Base-by-base conservation (phyloP, 116 monocot species). In the Posidonia oceanica region DNA sequence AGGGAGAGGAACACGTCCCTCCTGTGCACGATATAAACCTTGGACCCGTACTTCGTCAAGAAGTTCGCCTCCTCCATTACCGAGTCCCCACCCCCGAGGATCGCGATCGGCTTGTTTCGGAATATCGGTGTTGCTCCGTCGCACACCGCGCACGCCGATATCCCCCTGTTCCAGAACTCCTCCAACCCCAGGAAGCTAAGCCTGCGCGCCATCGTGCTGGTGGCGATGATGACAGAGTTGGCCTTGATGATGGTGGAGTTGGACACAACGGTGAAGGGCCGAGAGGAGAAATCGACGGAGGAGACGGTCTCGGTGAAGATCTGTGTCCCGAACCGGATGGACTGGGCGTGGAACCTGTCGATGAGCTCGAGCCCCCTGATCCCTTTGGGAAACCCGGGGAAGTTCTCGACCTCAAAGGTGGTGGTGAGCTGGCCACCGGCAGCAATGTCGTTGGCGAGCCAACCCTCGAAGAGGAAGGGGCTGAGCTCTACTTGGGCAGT, bases 341-440 rank as follows among this genome's bases (percentile, higher is more conserved):
- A 83, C 71, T 94, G 94, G 20, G 74, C 76, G 60, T 85, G 81
- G 75, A 87, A 94, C 16, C 79, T 78, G 60, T 94, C 90, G 73
- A 81, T 90, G 75, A 94, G 85, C 14, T 94, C 90, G 52, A 59
- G 63, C 41, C 94, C 90, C 16, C 81, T 73, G 77, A 94, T 87
- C 18, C 90, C 94, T 0, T 90, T 83, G 13, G 94, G 90, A 41
- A 94, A 94, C 10, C 94, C 90, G 37, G 87, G 94, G 75, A 94
- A 90, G 82, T 94, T 94, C 74, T 94, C 94, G 41, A 94, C 94
- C 59, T 94, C n/a, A n/a, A n/a, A n/a, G n/a, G n/a, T n/a, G n/a
- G n/a, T n/a, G n/a, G n/a, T n/a, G n/a, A n/a, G n/a, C 82, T 94
- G 94, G 3, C 87, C 94, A 2, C 94, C 94, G 51, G 90, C 85